Conservation (phyloP, 1,284 basidiomycete genomes). For the Sanghuangporus sanghuang region DNA sequence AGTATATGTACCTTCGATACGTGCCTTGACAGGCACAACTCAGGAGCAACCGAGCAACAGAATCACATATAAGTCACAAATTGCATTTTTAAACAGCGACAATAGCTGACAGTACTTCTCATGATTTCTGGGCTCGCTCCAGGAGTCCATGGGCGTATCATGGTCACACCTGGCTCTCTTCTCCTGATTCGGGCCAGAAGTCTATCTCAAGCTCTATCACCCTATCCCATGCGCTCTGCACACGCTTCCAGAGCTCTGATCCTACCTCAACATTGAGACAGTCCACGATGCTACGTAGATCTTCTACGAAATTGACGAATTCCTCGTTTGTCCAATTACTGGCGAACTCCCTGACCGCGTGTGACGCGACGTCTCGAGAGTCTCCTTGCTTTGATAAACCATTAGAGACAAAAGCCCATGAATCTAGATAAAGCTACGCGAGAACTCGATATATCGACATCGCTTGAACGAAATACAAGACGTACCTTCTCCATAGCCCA, state of each 20-base stretch:
- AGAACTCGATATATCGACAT: not conserved
- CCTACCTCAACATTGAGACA: slow-evolving; percentile 37
- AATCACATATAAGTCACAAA: too few species aligned
- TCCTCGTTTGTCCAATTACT: slow-evolving; percentile 62
- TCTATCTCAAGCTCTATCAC: slow-evolving; percentile 54
- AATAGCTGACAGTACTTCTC: too few species aligned
- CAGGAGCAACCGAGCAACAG: too few species aligned
- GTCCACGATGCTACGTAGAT: slow-evolving; percentile 50
- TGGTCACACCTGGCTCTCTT: slow-evolving; percentile 16
- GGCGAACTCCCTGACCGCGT: slow-evolving; percentile 46
- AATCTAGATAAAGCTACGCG: slow-evolving; percentile 49
- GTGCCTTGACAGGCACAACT: too few species aligned
- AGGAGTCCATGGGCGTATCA: too few species aligned
- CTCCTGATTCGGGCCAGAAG: slow-evolving; percentile 48
- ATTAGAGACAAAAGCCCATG: slow-evolving; percentile 46
- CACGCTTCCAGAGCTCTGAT: slow-evolving; percentile 34
- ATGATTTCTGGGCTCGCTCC: too few species aligned
- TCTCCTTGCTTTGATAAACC: not conserved
- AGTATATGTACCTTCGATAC: too few species aligned
- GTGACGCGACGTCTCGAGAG: slow-evolving; percentile 22
- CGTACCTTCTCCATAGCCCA: slow-evolving; percentile 75
- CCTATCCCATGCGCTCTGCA: slow-evolving; percentile 52
- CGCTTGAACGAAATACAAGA: not conserved
- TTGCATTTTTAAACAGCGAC: too few species aligned
- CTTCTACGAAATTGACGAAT: slow-evolving; percentile 57